Evolutionary conservation across 345 rosid genomes (phyloP), one percentile per base, ranked within the genome.

Genomic region (Brassica juncea): DNA sequence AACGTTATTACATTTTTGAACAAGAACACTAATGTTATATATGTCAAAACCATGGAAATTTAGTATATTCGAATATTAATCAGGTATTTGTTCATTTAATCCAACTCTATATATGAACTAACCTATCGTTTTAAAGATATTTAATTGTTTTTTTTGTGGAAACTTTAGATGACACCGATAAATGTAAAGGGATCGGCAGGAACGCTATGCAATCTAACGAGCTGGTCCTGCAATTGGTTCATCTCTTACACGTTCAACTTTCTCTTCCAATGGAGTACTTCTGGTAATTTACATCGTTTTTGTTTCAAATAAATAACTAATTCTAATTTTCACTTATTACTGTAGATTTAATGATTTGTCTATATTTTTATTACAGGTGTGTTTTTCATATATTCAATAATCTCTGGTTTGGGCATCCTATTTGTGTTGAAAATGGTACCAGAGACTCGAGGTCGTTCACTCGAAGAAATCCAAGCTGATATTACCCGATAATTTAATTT

Each of bases 181-280:
- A 89, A 89, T 81, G 84, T 90, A 85, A 94, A 90, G 74, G 97
- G 91, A 5, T 84, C 92, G 35, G 92, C 96, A 31, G 98, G 96
- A 64, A 94, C 96, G 80, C 83, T 94, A 3, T 92, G 93, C 86
- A 87, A 91, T 58, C 68, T 94, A 52, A 87, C 89, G 16, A 92
- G 89, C 83, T 92, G 98, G 98, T 79, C 89, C 31, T 88, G 89
- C 27, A 88, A 94, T 70, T 92, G 97, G 98, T 83, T 92, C 19
- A 69, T 90, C 34, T 80, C 98, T 54, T 94, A 76, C 49, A 63
- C 90, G 19, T 90, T 92, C 80, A 94, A 88, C 79, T 90, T 91
- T 84, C 66, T 82, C 49, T 77, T 77, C 30, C 74, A 60, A 1
- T 82, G 84, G 84, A 77, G 78, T 52, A 19, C 78, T 19, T 76